Evolutionary conservation across 345 rosid species (phyloP), one percentile per base, ranked within the genome.

Genomic region (Eucalyptus cloeziana): DNA sequence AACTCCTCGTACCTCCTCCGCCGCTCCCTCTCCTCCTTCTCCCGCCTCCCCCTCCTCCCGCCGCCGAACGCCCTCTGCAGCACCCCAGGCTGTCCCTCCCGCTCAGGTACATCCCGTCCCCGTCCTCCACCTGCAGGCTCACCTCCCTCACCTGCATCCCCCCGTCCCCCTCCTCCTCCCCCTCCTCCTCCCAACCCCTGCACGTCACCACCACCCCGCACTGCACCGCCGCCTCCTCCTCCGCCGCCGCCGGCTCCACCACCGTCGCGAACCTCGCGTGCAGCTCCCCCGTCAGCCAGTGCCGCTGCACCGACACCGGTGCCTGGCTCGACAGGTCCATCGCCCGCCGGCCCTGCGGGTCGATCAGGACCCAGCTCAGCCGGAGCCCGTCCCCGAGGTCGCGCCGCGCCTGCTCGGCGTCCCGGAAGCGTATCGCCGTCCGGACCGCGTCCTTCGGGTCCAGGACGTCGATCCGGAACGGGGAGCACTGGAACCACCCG

Each of bases 111-210:
- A 91, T 91, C 60, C 98, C 98, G 67, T 96, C 98, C 94, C 93
- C 89, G 90, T 95, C 94, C 94, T 97, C 97, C 89, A 93, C 92
- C 69, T 92, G 96, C 40, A 96, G 71, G 67, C 96, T 91, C 90
- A 95, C 96, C 81, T 94, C 98, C 92, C 90, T 93, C 96, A 95
- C 92, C 92, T 94, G 93, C 98, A 94, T 92, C 88, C 90, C 90
- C 94, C 94, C 96, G 37, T 90, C 94, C 13, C 25, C 25, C 6
- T 50, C 81, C 16, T 90, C 37, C 37, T 30, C 71, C 71, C 13
- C 69, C 33, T 27, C 71, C 81, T 67, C 79, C 31, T 15, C 45
- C 85, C 85, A 40, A 19, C 47, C 91, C 13, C 94, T 94, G 91
- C 95, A 94, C 90, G 95, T 93, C 88, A 96, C 94, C 90, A 93